Percentiles rank a stretch among this genome's conserved stretches.
Evolutionary conservation across 768 basidiomycete species (phyloP).

Genomic region (Suillus alpinus): DNA sequence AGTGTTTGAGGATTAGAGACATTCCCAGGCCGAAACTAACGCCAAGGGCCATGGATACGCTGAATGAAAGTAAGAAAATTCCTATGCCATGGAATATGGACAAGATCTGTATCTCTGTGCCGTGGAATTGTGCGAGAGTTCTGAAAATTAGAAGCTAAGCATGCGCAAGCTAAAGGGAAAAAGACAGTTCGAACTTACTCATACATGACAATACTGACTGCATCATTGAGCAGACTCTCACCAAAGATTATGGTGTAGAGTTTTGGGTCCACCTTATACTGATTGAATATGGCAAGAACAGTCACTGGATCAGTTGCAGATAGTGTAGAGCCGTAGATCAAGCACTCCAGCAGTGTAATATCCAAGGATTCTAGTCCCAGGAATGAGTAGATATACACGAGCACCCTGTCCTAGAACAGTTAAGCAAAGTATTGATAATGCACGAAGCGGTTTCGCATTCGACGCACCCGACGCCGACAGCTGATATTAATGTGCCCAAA

Average conservation of each 20-base stretch:
- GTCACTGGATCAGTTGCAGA: conserved; percentile 98
- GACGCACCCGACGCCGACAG: conserved; percentile 90
- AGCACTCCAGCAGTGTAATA: conserved; percentile 85
- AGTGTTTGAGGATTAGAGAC: conserved; percentile 93
- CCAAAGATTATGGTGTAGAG: conserved; percentile 97
- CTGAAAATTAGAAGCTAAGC: conserved; percentile 37
- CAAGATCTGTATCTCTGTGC: conserved; percentile 77
- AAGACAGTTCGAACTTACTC: conserved; percentile 64
- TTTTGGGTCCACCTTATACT: conserved; percentile 98
- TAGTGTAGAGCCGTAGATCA: conserved; percentile 94
- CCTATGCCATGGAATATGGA: conserved; percentile 97
- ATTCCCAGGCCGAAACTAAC: conserved; percentile 88
- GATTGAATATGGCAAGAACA: conserved; percentile 96
- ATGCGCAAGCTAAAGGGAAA: conserved; percentile 1
- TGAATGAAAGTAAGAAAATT: conserved; percentile 95
- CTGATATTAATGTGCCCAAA: conserved; percentile 92
- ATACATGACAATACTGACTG: conserved; percentile 99
- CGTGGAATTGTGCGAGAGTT: conserved; percentile 90
- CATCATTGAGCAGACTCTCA: conserved; percentile 95
- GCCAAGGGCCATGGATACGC: conserved; percentile 91
- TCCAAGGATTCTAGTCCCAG: conserved; percentile 88
- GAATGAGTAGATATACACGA: conserved; percentile 93
- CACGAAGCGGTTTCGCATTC: background rate
- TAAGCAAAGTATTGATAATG: conserved; percentile 31
- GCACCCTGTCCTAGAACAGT: conserved; percentile 64